Evolutionary conservation across 202 grass and related monocot genomes (phyloP), one percentile per base, ranked within the genome.

Genomic region (Carex arenaria): DNA sequence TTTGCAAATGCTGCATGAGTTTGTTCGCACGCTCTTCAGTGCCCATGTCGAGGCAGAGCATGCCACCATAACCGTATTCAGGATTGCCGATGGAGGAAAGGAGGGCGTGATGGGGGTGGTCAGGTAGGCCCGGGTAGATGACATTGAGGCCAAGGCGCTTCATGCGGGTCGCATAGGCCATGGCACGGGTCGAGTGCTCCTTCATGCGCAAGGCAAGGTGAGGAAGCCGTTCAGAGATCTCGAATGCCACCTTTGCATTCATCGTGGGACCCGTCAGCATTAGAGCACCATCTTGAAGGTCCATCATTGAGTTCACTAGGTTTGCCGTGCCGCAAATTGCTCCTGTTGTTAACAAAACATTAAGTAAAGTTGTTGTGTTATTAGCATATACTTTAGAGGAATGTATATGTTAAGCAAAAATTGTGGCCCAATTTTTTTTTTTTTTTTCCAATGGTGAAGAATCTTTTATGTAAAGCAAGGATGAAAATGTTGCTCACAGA

Each of bases 221-320:
- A 0, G 95, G 95, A 0, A 98, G 90, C 7, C 95, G 93, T 45
- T 89, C 88, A 11, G 95, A 89, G 3, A 98, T 89, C 89, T 98
- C 95, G 78, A 94, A 95, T 0, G 95, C 95, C 61, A 98, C 90
- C 92, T 98, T 98, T 22, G 95, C 93, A 84, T 98, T 98, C 95
- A 98, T 98, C 10, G 95, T 98, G 4, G 95, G 95, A 14, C 95
- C 95, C 8, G 87, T 87, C 19, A 98, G 83, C 95, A 98, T 95
- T 51, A 98, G 88, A 30, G 95, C 93, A 8, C 95, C 95, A 0
- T 92, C 84, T 12, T 93, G 90, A 22, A 98, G 88, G 80, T 95
- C 93, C 95, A 98, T 98, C 95, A 98, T 98, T 68, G 88, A 82
- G 88, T 93, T 93, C 59, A 98, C 88, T 75, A 98, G 86, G 87